Base-by-base conservation (phyloP, 2,329 filamentous ascomycete genomes). In the Teratosphaeria destructans region DNA sequence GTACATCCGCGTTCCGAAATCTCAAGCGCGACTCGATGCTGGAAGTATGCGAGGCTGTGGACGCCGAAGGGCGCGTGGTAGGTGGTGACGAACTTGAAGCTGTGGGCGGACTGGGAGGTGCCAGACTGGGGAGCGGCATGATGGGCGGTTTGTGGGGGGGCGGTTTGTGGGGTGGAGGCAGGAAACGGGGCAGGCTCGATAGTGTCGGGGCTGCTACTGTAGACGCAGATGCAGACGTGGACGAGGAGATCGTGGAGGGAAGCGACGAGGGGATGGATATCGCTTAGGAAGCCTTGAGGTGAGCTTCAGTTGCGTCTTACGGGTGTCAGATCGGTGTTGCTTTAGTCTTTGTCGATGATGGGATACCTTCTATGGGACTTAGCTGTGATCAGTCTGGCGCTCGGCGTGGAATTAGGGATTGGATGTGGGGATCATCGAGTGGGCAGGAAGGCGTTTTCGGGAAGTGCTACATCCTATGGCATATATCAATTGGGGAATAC, bases 31-130 rank as follows among this genome's bases (percentile, higher is more conserved):
- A 82, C 57, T 89, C 90, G 26, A 80, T 99, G 60, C 88, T 97
- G 59, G 93, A 96, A 70, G 82, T 99, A 10, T 95, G 90, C 58
- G 90, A 96, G 73, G 92, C 96, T 71, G 89, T 96, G 52, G 91
- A 96, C 73, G 88, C 86, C 68, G 94, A 97, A 70, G 91, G 92
- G n/a, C 83, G 93, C 29, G 87, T 99, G 6, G 82, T 97, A 5
- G 88, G 88, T 57, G 93, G 93, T 52, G 89, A 95, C 63, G 91
- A 96, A 72, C 78, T 95, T 14, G 85, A 86, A 64, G 76, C 80
- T 60, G 78, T 85, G 3, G 81, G 81, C 11, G 80, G 78, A 5
- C 72, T 83, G 29, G 79, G 78, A 32, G 75, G 77, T 8, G 79
- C 77, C n/a, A 73, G 74, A 59, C 72, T 76, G 62, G 78, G 73